Evolutionary conservation across 2,329 filamentous ascomycete species (phyloP).

Genomic region (Fusarium paranaense): DNA sequence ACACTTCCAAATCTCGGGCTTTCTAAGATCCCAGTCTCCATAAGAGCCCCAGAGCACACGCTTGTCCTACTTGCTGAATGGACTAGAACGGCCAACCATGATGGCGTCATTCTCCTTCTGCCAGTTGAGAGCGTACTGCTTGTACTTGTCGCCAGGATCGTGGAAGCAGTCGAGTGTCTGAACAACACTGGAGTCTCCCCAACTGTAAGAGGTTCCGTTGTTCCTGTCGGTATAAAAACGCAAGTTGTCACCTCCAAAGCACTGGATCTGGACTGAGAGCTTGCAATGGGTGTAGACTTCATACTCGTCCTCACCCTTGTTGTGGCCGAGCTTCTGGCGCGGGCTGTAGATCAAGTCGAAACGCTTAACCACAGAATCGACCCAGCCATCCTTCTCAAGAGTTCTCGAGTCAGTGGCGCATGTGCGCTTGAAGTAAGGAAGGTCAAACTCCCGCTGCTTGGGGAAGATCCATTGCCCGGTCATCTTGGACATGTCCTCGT

Average conservation of each 20-base stretch:
- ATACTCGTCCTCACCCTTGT: slow-evolving; percentile 26
- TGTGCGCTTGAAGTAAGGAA: slow-evolving; percentile 60
- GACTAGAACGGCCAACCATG: slow-evolving; percentile 41
- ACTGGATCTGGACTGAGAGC: slow-evolving; percentile 58
- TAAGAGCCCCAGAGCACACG: slow-evolving; percentile 54
- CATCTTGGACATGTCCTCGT: background rate
- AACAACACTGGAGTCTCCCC: slow-evolving; percentile 56
- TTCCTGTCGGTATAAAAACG: slow-evolving; percentile 52
- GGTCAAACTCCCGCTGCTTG: slow-evolving; percentile 58
- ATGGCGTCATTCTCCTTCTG: slow-evolving; percentile 54
- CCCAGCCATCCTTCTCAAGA: slow-evolving; percentile 51
- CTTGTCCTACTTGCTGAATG: slow-evolving; percentile 51
- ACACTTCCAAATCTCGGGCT: slow-evolving; percentile 40
- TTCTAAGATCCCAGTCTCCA: slow-evolving; percentile 47
- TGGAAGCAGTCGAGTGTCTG: background rate
- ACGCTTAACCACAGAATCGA: slow-evolving; percentile 17
- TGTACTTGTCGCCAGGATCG: background rate
- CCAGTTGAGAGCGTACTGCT: slow-evolving; percentile 44
- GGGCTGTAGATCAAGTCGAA: background rate
- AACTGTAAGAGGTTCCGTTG: slow-evolving; percentile 60
- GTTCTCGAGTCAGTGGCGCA: slow-evolving; percentile 56
- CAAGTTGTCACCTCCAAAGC: slow-evolving; percentile 57
- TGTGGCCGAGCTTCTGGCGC: slow-evolving; percentile 28
- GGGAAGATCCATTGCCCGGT: slow-evolving; percentile 56
- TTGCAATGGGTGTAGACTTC: background rate